Evolutionary conservation across 306 rosid genomes (phyloP).

Genomic region (Acacia crassicarpa): DNA sequence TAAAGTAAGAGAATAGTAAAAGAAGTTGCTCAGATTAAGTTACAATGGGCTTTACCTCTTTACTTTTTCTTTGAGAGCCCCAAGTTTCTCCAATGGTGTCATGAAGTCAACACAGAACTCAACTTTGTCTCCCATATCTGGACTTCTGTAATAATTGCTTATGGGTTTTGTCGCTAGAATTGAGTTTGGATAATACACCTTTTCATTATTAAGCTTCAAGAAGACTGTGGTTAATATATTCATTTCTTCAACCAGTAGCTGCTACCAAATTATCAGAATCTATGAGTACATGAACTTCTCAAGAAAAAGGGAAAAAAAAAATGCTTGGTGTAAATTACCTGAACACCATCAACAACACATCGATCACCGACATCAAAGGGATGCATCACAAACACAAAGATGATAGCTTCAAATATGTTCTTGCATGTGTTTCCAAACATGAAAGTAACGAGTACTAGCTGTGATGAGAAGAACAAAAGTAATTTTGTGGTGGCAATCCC

Average conservation of each 20-base stretch:
- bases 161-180: constrained; percentile 80
- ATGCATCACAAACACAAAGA: constrained; percentile 94
- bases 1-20: neutral
- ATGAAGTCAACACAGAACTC: constrained; percentile 70
- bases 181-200: constrained; percentile 85
- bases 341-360: constrained; percentile 79
- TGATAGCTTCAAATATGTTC: constrained; percentile 80
- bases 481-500: constrained; percentile 89
- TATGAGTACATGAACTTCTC: constrained; percentile 16
- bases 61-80: constrained; percentile 55
- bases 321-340: constrained; percentile 45
- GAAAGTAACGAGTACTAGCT: constrained; percentile 75
- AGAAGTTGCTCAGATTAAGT: neutral
- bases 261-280: constrained; percentile 23
- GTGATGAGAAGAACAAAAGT: constrained; percentile 75
- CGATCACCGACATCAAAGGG: constrained; percentile 98
- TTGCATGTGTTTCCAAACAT: constrained; percentile 95
- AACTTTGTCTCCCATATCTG: constrained; percentile 69
- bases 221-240: constrained; percentile 85
- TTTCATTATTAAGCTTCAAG: constrained; percentile 80
- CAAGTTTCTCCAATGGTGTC: constrained; percentile 78
- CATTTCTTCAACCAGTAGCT: constrained; percentile 97
- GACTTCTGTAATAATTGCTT: constrained; percentile 88
- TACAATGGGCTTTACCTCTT: constrained; percentile 47
- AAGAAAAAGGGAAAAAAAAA: neutral